Conservation (phyloP, 495 filamentous ascomycete genomes). For the Diplogelasinospora grovesii region DNA sequence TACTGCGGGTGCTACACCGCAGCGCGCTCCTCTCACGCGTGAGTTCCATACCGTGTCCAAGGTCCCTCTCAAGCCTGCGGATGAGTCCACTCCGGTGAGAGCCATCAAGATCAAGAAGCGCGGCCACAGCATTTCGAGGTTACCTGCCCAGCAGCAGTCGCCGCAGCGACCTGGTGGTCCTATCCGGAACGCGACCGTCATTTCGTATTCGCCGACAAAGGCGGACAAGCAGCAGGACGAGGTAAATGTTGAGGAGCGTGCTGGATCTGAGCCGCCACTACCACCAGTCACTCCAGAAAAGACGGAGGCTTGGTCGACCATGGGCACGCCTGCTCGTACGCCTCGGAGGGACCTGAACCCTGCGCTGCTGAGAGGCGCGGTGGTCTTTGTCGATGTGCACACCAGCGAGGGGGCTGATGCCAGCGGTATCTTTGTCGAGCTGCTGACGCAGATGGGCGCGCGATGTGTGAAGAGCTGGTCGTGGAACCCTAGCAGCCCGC, state of each 20-base stretch:
- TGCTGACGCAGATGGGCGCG: conserved; percentile 80
- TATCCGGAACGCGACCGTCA: conserved; percentile 35
- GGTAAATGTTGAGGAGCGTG: conserved; percentile 10
- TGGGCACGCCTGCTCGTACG: conserved; percentile 49
- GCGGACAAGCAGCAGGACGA: conserved; percentile 14
- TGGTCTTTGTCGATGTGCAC: conserved; percentile 91
- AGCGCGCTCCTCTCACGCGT: conserved; percentile 13
- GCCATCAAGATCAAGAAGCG: conserved; percentile 38
- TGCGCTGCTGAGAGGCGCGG: conserved; percentile 57
- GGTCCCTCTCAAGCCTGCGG: conserved; percentile 65
- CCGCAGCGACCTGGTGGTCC: too few relatives aligned
- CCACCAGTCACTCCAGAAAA: conserved; percentile 31
- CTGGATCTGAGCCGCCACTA: conserved; percentile 13
- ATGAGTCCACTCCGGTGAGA: conserved; percentile 53
- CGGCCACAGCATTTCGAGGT: conserved; percentile 49
- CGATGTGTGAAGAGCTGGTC: conserved; percentile 76
- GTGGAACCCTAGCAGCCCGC: conserved; percentile 58
- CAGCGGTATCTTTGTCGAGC: conserved; percentile 73
- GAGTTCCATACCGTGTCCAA: conserved; percentile 66
- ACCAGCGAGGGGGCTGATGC: conserved; percentile 84
- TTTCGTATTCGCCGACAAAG: conserved; percentile 39
- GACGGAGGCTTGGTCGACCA: conserved; percentile 40
- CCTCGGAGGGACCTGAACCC: conserved; percentile 45
- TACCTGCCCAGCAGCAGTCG: conserved; percentile 29
- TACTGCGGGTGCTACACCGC: conserved; percentile 30